Evolutionary conservation across 441 rosid species (phyloP), one percentile per base, ranked within the genome.

Genomic region (Brassica hybrid): DNA sequence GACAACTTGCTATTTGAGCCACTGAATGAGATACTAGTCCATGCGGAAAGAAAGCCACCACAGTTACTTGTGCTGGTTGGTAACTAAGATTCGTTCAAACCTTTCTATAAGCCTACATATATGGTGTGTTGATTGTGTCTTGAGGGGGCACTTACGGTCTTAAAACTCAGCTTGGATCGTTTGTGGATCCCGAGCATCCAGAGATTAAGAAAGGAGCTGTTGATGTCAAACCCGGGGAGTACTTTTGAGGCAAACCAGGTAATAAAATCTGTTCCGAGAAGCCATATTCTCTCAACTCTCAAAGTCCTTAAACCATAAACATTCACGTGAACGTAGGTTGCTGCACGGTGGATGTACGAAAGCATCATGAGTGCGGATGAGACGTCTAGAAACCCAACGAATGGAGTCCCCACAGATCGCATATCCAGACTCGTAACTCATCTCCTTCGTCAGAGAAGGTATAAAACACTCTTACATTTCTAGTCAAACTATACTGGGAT

Each of bases 1-100:
- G 99, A 89, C 85, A 94, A 91, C 85, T 84, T 96, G 71, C 83
- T 83, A 70, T 96, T 92, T 79, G 99, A 94, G 84, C 98, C 98
- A 81, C 86, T 94, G 71, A 81, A 75, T 23, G 99, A 96, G 88
- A 86, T 94, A 79, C 85, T 94, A 58, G 87, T 90, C 67, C 85
- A 89, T 82, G 90, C 92, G 66, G 86, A 83, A 70, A 86, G 91
- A 87, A 94, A 89, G 83, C 83, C 75, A 18, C 94, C 96, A 0
- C 97, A 91, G 76, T 77, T 94, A 87, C 97, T 93, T 57, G 80
- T 94, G 64, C 84, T 93, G 90, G 99, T 94, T 76, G 76, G 72
- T 52, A 27, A 50, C 65, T 25, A 45, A 7, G 62, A n/a, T 12
- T 66, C 45, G 67, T 66, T 77, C 13, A 19, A 17, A 72, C 58